Percentiles rank a stretch among this genome's conserved stretches.
Evolutionary conservation across 257 asterid species (phyloP).

Genomic region (Thymus mandschuricus): DNA sequence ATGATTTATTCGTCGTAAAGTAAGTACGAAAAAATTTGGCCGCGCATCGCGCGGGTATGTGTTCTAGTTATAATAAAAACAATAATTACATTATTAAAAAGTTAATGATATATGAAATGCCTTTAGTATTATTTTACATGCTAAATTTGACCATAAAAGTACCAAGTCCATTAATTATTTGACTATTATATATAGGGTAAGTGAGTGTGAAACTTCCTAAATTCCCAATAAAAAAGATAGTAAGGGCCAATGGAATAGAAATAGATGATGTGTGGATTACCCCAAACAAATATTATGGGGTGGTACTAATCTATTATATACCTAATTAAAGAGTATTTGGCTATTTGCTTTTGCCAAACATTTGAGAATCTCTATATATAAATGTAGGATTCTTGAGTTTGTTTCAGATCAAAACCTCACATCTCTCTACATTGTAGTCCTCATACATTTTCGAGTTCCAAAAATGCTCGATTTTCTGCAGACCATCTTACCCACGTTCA

Average conservation of each 20-base stretch:
- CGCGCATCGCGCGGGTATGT: too few species aligned
- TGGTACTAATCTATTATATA: constrained; percentile 21
- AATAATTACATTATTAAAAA: too few species aligned
- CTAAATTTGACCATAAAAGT: too few species aligned
- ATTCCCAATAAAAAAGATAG: neutral
- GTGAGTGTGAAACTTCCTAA: constrained; percentile 6
- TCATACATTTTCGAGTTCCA: neutral
- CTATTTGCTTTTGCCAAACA: too few species aligned
- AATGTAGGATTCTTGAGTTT: constrained; percentile 2
- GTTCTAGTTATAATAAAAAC: too few species aligned
- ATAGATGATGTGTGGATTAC: neutral
- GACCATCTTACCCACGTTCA: constrained; percentile 7
- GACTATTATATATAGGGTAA: too few species aligned
- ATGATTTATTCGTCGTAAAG: too few species aligned
- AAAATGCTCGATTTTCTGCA: constrained; percentile 24
- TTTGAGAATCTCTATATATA: neutral
- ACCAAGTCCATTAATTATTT: too few species aligned
- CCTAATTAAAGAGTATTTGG: too few species aligned
- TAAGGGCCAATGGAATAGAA: neutral
- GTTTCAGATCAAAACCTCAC: neutral
- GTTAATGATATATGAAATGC: too few species aligned
- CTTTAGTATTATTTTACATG: too few species aligned
- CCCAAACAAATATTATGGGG: constrained; percentile 10
- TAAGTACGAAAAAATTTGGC: too few species aligned
- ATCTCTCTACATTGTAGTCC: neutral